Evolutionary conservation across 2,329 filamentous ascomycete species (phyloP).

Genomic region (Fusarium fracticaudum): DNA sequence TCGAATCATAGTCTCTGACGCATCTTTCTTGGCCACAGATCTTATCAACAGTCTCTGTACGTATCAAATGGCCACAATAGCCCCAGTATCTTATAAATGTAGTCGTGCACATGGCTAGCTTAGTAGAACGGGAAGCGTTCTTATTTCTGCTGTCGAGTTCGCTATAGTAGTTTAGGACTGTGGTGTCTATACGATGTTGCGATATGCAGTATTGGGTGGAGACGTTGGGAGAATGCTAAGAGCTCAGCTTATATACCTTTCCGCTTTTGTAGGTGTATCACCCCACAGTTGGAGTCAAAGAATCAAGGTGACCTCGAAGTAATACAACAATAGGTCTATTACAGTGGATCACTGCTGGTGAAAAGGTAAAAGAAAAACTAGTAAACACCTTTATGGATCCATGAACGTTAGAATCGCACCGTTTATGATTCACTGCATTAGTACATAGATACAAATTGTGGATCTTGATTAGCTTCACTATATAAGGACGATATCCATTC

Average conservation of each 20-base stretch:
- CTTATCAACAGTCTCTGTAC: neutral
- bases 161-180: neutral
- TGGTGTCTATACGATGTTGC: neutral
- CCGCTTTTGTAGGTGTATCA: neutral
- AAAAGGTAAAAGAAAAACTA: too few relatives aligned
- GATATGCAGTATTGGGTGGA: too few relatives aligned
- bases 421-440: neutral
- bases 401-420: too few relatives aligned
- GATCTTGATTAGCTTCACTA: too few relatives aligned
- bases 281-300: too few relatives aligned
- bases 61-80: neutral
- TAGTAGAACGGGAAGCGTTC: fast-evolving
- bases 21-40: neutral
- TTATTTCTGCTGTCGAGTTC: fast-evolving
- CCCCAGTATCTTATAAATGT: neutral
- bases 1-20: neutral
- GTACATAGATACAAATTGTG: too few relatives aligned
- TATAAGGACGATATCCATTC: fast-evolving
- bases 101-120: neutral
- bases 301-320: neutral
- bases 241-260: neutral
- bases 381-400: too few relatives aligned
- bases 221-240: too few relatives aligned
- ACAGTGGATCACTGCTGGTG: too few relatives aligned
- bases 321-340: too few relatives aligned